These are phyloP conservation scores for Fraxinus paxiana DNA, from an alignment of 305 asterid species.

Conservation along the genomic window DNA sequence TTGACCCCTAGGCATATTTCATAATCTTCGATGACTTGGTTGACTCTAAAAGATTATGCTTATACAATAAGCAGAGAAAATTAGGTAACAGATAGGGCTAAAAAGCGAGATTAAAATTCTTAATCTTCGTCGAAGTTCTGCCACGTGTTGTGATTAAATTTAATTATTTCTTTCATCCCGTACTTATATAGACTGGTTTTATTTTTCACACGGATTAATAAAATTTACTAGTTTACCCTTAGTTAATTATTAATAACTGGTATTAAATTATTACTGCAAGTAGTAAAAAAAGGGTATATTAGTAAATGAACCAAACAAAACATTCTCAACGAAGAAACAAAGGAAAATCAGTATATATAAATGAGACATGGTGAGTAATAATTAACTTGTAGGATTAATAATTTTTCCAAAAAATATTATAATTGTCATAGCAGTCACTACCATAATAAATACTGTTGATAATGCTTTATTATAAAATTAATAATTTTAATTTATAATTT, in stretches of 20 bases:
- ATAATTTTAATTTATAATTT: not conserved
- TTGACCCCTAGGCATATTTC: conserved; percentile 28
- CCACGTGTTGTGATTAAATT: conserved; percentile 1
- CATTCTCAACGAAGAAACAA: no score
- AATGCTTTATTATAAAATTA: conserved; percentile 28
- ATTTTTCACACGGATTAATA: no score
- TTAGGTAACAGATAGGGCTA: conserved; percentile 4
- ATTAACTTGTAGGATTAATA: not conserved
- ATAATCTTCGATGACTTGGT: conserved; percentile 37
- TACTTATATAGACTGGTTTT: no score
- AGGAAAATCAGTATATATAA: no score
- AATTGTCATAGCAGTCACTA: conserved; percentile 26
- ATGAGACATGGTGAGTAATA: no score
- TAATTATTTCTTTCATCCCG: not conserved
- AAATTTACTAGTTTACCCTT: no score
- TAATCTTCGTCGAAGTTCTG: not conserved
- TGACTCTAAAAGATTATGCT: conserved; percentile 39
- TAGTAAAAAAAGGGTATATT: no score
- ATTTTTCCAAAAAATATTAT: not conserved
- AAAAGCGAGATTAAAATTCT: conserved; percentile 7
- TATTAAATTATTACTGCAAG: no score
- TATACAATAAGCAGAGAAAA: conserved; percentile 18
- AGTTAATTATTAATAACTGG: no score
- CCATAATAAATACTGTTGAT: conserved; percentile 29
- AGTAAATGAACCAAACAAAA: no score